Percentiles rank a stretch among this genome's conserved stretches.
Evolutionary conservation across 2,329 filamentous ascomycete species (phyloP).

Genomic region (Apiospora kogelbergensis): DNA sequence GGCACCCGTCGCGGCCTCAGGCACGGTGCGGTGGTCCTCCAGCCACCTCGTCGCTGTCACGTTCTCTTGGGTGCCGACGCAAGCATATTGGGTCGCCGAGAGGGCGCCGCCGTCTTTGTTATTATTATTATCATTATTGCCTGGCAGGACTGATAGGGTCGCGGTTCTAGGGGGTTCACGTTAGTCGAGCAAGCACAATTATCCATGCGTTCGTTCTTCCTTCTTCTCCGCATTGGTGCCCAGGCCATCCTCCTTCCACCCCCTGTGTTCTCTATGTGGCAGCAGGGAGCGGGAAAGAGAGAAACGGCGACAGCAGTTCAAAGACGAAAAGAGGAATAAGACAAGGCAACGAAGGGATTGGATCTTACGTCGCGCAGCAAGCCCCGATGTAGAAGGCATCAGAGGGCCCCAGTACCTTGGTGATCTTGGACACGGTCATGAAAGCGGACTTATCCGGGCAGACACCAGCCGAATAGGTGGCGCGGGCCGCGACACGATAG

Average conservation of each 20-base stretch:
- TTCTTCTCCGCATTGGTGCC: neutral
- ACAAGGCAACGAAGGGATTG: neutral
- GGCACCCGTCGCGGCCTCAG: neutral
- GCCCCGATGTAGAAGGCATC: slow-evolving; percentile 10
- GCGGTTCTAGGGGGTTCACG: neutral
- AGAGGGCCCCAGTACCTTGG: slow-evolving; percentile 2
- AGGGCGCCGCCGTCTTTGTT: neutral
- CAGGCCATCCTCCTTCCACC: neutral
- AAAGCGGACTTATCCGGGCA: slow-evolving; percentile 12
- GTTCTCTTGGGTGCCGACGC: neutral
- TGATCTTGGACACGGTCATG: slow-evolving; percentile 12
- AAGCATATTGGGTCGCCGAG: neutral
- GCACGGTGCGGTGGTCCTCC: neutral
- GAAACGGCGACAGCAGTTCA: neutral
- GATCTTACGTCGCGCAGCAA: slow-evolving; percentile 11
- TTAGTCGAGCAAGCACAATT: neutral
- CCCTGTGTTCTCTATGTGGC: too few species aligned
- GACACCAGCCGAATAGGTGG: slow-evolving; percentile 14
- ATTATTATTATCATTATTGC: neutral
- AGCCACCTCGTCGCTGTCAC: slow-evolving; percentile 7
- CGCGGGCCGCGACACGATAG: neutral
- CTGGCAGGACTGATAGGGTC: neutral
- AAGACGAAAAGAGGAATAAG: neutral
- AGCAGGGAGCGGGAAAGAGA: neutral
- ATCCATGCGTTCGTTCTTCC: neutral